Evolutionary conservation across 768 basidiomycete genomes (phyloP).

Genomic region (Tylopilus rubrobrunneus): DNA sequence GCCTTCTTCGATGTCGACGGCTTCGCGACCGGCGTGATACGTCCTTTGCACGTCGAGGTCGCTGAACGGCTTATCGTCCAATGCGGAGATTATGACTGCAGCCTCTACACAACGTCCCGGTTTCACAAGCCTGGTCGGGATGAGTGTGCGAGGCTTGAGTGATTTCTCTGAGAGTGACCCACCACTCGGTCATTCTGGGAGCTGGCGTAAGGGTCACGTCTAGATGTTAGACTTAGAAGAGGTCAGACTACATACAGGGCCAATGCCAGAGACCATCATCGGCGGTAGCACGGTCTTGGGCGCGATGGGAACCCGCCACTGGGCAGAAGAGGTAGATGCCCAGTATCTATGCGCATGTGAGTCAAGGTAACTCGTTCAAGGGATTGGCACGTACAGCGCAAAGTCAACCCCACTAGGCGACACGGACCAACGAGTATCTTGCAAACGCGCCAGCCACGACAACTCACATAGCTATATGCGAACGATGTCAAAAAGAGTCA

Average conservation of each 20-base stretch:
- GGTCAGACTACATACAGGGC: constrained; percentile 38
- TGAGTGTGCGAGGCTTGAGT: too few relatives aligned
- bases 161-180: too few relatives aligned
- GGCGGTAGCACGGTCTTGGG: constrained; percentile 55
- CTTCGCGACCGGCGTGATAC: too few relatives aligned
- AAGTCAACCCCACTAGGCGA: constrained; percentile 42
- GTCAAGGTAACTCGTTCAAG: not conserved
- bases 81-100: too few relatives aligned
- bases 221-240: not conserved
- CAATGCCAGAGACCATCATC: constrained; percentile 44
- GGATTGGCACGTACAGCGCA: constrained; percentile 41
- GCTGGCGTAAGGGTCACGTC: constrained; percentile 28
- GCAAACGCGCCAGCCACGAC: not conserved
- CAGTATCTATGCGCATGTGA: constrained; percentile 40
- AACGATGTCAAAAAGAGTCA: not conserved
- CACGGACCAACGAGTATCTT: constrained; percentile 2
- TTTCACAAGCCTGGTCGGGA: too few relatives aligned
- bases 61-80: too few relatives aligned
- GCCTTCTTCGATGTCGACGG: too few relatives aligned
- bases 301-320: constrained; percentile 63
- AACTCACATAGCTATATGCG: constrained; percentile 20
- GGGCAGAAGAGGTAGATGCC: constrained; percentile 46
- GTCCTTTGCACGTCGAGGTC: too few relatives aligned
- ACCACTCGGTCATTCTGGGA: constrained; percentile 29
- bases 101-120: too few relatives aligned